A percentile compares a stretch with the other conserved stretches of the same genome.
Conservation (phyloP, 441 rosid species). For the Kokia cookei region DNA sequence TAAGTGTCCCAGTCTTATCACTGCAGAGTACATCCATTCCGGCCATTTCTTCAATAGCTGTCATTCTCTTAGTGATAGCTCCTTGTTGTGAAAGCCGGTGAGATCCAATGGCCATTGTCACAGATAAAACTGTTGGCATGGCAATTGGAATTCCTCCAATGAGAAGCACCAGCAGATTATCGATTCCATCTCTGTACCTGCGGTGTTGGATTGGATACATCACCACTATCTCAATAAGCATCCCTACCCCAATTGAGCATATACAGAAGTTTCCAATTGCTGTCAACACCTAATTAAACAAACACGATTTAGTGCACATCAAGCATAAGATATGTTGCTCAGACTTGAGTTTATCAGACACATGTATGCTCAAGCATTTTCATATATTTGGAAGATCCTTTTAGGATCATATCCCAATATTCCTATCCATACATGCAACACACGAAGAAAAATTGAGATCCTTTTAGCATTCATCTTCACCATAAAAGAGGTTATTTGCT, state of each 20-base stretch:
- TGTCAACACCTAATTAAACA: conserved; percentile 38
- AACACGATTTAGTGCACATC: neutral
- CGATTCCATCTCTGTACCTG: conserved; percentile 50
- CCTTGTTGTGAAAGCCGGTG: conserved; percentile 68
- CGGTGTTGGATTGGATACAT: conserved; percentile 69
- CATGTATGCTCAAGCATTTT: too few species aligned
- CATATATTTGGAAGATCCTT: too few species aligned
- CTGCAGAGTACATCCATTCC: conserved; percentile 75
- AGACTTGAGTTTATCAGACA: too few species aligned
- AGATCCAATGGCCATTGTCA: conserved; percentile 71
- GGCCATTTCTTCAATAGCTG: conserved; percentile 71
- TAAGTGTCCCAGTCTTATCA: conserved; percentile 71
- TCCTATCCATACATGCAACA: too few species aligned
- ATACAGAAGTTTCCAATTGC: conserved; percentile 75
- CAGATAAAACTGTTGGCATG: conserved; percentile 71
- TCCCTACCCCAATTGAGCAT: conserved; percentile 52
- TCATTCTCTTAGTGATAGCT: conserved; percentile 69
- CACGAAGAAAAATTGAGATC: too few species aligned
- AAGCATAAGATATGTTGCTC: neutral
- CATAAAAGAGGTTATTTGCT: too few species aligned
- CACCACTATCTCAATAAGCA: conserved; percentile 50
- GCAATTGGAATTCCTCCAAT: conserved; percentile 75
- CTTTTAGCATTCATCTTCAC: too few species aligned
- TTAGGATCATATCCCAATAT: too few species aligned
- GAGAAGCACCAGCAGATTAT: conserved; percentile 58